Evolutionary conservation across 1,284 basidiomycete genomes (phyloP), one percentile per base, ranked within the genome.

Genomic region (Cryptococcus wingfieldii): DNA sequence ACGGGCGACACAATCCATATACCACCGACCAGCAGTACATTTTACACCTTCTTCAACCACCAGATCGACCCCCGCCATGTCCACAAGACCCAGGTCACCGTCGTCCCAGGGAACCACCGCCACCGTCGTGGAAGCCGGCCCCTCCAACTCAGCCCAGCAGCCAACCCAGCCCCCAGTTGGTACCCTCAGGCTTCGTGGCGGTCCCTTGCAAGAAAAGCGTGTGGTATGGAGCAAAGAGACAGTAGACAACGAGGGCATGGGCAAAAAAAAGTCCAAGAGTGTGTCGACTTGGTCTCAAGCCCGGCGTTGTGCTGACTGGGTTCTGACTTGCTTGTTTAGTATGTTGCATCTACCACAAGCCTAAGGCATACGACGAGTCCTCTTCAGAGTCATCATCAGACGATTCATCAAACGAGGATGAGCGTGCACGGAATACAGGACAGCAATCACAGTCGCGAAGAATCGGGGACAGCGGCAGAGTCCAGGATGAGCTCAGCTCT

Each of bases 331-430:
- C 52, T 23, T 23, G 23, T 23, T 3, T 23, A 80, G 79, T 80
- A 52, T 80, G 79, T 64, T 80, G 79, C 56, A 80, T 80, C 61
- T 80, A 80, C 48, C 77, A 79, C 61, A 77, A 77, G 59, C 79
- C 79, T 1, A 69, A 71, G 47, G 69, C 70, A 18, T 78, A 70
- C 55, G 77, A 77, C 56, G 76, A 78, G 64, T 77, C 76, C 1
- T 77, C 74, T 0, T 77, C 74, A 23, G 70, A 72, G 38, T 75
- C 78, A 52, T 79, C 77, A 4, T 68, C 71, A 3, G 72, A 69
- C 5, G 64, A 66, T 14, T 67, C 69, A 13, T 42, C 47, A 38
- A 47, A 27, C 4, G 55, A 51, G 28, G 50, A 38, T 39, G 56
- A 31, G 23, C 42, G 50, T 41, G 23, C 31, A 47, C 41, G 47